Base-by-base conservation (phyloP, 2,329 filamentous ascomycete species). In the Lecanosticta acicola region DNA sequence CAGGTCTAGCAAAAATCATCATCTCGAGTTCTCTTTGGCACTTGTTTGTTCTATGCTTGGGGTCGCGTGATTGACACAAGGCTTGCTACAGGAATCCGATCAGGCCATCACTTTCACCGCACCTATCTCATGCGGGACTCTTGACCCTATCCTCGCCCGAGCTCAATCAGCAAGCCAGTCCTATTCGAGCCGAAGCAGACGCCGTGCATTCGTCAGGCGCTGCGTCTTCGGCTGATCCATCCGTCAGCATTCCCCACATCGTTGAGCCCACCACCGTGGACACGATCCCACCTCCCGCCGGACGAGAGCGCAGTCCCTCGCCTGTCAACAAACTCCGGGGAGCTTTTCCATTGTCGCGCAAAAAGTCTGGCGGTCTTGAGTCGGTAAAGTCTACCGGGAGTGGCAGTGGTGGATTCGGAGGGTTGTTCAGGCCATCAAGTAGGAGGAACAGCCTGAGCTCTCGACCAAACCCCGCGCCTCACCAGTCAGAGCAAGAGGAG, bases 321-420 rank as follows among this genome's bases (percentile, higher is more conserved):
- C 84, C 85, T 9, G 80, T 78, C 41, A 79, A 81, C 59, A 86
- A 82, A 60, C 71, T 91, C 50, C 84, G 79, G 64, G 81, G 83
- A 60, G 84, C 83, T 10, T 87, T 93, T 59, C 78, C 71, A 48
- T 66, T 59, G 34, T 45, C 55, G 32, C 71, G 74, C 36, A 81
- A 77, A 59, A 80, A 74, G 60, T 59, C 66, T 7, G 55, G 48
- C 32, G 57, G 51, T 26, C 59, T 55, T 14, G 68, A 71, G 26
- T 66, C 67, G 32, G 53, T 60, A 9, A 72, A 69, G 45, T 69
- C 71, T 18, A 52, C 57, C 4, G 65, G 62, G 20, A 69, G 69
- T 45, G 71, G 70, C 24, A 29, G 24, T 45, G 68, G 68, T 34
- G 59, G 69, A 11, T 62, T 77, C 13, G 68, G 68, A 14, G 62